A percentile compares a stretch with the other conserved stretches of the same genome.
These are phyloP conservation scores for Elsinoe australis DNA, from an alignment of 2,329 filamentous ascomycete species.

Conservation along the genomic window DNA sequence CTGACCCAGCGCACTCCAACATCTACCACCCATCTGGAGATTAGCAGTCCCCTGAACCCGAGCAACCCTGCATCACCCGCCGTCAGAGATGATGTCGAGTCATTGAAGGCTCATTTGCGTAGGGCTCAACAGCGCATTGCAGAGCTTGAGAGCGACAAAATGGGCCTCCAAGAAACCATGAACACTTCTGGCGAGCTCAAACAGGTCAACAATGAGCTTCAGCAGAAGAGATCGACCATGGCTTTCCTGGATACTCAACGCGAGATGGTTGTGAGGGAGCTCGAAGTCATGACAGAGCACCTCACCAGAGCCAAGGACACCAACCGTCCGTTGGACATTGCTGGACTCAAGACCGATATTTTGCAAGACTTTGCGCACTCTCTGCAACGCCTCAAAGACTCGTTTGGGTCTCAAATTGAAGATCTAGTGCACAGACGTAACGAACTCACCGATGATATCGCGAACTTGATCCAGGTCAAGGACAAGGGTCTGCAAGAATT, in stretches of 20 bases:
- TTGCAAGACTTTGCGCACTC: constrained; percentile 56
- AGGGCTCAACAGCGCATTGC: constrained; percentile 77
- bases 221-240: constrained; percentile 92
- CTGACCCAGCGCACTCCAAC: constrained; percentile 17
- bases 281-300: constrained; percentile 83
- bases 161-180: constrained; percentile 44
- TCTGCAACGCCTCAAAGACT: constrained; percentile 67
- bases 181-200: constrained; percentile 56
- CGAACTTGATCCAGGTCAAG: constrained; percentile 72
- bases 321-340: constrained; percentile 70
- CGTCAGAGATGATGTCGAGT: constrained; percentile 39
- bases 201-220: constrained; percentile 75
- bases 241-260: constrained; percentile 89
- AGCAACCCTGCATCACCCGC: constrained; percentile 60
- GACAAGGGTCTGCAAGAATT: constrained; percentile 93
- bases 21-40: constrained; percentile 19
- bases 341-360: constrained; percentile 57
- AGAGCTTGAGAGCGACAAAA: constrained; percentile 77
- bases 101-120: constrained; percentile 62
- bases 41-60: constrained; percentile 45
- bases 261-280: constrained; percentile 87
- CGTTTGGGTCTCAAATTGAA: constrained; percentile 66
- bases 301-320: constrained; percentile 79
- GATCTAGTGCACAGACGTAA: constrained; percentile 84
- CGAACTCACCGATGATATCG: constrained; percentile 75